Evolutionary conservation across 2,329 filamentous ascomycete species (phyloP).

Genomic region (Fusarium circinatum): DNA sequence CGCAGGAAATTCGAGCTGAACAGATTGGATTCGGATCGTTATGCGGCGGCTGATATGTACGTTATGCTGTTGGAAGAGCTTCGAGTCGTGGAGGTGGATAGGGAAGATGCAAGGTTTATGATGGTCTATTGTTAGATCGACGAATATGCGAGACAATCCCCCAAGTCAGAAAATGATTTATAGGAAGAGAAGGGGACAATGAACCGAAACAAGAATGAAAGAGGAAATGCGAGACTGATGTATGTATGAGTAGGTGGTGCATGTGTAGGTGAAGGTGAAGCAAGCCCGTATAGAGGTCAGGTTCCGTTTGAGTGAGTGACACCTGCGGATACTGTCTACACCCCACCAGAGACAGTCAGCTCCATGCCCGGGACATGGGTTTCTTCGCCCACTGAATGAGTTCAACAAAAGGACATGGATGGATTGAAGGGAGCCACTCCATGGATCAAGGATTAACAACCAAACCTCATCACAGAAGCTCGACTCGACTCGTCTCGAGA

Average conservation of each 20-base stretch:
- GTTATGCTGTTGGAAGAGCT: conserved; percentile 9
- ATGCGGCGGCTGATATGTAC: conserved; percentile 3
- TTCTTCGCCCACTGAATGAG: neutral
- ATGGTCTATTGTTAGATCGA: conserved; percentile 14
- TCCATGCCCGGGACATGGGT: neutral
- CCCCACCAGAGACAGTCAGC: conserved; percentile 21
- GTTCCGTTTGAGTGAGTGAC: conserved; percentile 18
- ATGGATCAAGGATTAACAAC: conserved; percentile 29
- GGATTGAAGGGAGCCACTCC: conserved; percentile 2
- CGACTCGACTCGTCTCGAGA: neutral
- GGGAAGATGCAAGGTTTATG: conserved; percentile 15
- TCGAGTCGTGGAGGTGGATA: neutral
- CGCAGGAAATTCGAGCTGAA: neutral
- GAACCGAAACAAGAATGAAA: conserved; percentile 18
- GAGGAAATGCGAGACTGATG: conserved; percentile 17
- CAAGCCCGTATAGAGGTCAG: conserved; percentile 23
- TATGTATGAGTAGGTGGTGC: conserved; percentile 8
- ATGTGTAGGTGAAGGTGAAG: neutral
- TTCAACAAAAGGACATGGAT: neutral
- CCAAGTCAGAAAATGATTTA: neutral
- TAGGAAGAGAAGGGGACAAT: conserved; percentile 3
- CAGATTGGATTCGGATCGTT: conserved; percentile 6
- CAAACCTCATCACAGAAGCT: conserved; percentile 29
- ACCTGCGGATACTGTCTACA: neutral
- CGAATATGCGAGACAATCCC: conserved; percentile 10